Evolutionary conservation across 805 yeast genomes (phyloP).

Genomic region (Debaryomyces castellii): DNA sequence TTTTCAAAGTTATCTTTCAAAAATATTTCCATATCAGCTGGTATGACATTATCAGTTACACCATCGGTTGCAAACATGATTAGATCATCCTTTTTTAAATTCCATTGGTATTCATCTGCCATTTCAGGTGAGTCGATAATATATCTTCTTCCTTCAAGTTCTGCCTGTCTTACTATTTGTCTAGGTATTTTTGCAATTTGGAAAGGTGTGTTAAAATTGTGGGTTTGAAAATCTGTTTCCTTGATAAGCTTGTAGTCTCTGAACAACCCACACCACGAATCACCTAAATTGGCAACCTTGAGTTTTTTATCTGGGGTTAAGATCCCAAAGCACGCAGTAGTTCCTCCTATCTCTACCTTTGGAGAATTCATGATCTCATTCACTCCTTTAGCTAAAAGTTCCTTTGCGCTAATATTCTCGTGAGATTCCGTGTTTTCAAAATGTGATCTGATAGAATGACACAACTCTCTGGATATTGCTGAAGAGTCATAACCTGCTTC

Average conservation of each 20-base stretch:
- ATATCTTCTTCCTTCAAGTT: conserved; percentile 55
- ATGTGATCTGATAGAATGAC: conserved; percentile 49
- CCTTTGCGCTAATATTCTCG: conserved; percentile 34
- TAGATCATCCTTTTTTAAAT: conserved; percentile 69
- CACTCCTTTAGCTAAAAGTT: conserved; percentile 58
- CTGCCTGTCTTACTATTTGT: conserved; percentile 53
- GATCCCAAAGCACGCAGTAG: conserved; percentile 87
- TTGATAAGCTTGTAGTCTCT: conserved; percentile 60
- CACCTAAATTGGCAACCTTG: conserved; percentile 81
- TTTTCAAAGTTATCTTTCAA: conserved; percentile 54
- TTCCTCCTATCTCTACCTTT: conserved; percentile 83
- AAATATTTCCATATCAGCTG: conserved; percentile 68
- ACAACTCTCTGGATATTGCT: conserved; percentile 79
- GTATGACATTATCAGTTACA: conserved; percentile 77
- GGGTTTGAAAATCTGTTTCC: conserved; percentile 77
- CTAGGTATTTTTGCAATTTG: conserved; percentile 85
- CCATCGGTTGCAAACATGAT: conserved; percentile 92
- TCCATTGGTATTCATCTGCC: conserved; percentile 67
- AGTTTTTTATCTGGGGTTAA: conserved; percentile 57
- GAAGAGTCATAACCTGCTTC: conserved; percentile 88
- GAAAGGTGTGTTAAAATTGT: conserved; percentile 87
- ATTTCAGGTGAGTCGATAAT: conserved; percentile 69
- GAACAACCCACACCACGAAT: conserved; percentile 90
- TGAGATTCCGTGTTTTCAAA: conserved; percentile 22
- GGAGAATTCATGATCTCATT: conserved; percentile 50